Evolutionary conservation across 805 yeast genomes (phyloP), one percentile per base, ranked within the genome.

Genomic region (Hanseniaspora valbyensis): DNA sequence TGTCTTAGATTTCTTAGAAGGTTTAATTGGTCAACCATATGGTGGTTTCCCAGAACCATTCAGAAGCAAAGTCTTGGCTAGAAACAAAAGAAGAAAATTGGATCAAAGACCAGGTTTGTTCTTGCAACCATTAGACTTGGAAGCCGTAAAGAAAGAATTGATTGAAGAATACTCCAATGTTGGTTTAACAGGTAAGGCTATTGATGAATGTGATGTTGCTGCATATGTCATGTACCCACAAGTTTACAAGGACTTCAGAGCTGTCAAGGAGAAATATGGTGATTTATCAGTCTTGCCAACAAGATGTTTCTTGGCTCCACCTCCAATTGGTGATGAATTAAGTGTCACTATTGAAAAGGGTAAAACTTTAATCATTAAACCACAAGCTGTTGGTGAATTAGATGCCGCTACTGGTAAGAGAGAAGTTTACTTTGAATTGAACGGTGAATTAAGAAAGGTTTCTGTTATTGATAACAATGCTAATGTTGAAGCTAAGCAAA

Each of bases 11-110:
- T 92, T 92, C 78, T 88, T 92, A 77, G 95, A 92, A 74, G 99
- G 99, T 61, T 77, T 92, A 66, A 92, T 92, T 85, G 99, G 99
- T 66, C 92, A 92, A 58, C 99, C 99, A 63, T 87, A 86, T 66
- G 99, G 98, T 58, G 99, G 99, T 8, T 92, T 92, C 95, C 98
- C 99, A 54, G 99, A 92, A 71, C 98, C 99, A 36, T 75, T 92
- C 69, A 81, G 99, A 71, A 75, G 95, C 36, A 86, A 89, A 67
- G 77, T 92, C 55, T 78, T 92, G 63, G 79, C 80, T 61, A 94
- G 89, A 66, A 88, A 88, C 81, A 83, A 98, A 72, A 48, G 51
- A 48, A 80, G 84, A 70, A 87, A 87, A 70, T 77, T 92, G 69
- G 77, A 80, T 55, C 71, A 74, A 58, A 81, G 99, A 70, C 98